These are phyloP conservation scores for Nothophytophthora sp. DNA, from an alignment of 352 stramenopile species.

Conservation along the genomic window DNA sequence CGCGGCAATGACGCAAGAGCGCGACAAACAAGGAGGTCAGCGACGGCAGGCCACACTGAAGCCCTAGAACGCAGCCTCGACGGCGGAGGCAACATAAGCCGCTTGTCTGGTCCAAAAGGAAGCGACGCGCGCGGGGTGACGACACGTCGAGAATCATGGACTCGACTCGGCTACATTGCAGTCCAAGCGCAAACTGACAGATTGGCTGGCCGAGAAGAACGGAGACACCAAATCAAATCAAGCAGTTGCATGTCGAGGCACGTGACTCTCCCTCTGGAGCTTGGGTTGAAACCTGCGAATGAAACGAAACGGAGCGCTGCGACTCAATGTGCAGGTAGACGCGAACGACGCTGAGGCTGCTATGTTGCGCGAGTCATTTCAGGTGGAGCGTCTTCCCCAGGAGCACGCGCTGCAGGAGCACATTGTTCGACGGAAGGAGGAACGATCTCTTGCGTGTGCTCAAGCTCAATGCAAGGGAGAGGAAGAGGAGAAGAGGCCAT, in stretches of 20 bases:
- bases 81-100: conserved; percentile 39
- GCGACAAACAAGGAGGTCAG: conserved; percentile 36
- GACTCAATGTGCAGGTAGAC: conserved; percentile 26
- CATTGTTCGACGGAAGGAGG: conserved; percentile 55
- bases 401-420: conserved; percentile 53
- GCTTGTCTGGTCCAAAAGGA: conserved; percentile 53
- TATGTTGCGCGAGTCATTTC: conserved; percentile 30
- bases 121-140: conserved; percentile 48
- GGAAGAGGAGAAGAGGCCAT: conserved; percentile 22
- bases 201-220: conserved; percentile 68
- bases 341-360: conserved; percentile 23
- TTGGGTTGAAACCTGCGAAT: conserved; percentile 3
- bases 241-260: conserved; percentile 9
- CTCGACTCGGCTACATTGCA: conserved; percentile 36
- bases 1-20: conserved; percentile 37
- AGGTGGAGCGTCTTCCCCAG: conserved; percentile 45
- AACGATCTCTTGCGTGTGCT: conserved; percentile 14
- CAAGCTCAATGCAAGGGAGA: conserved; percentile 11
- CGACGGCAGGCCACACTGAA: conserved; percentile 34
- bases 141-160: conserved; percentile 42
- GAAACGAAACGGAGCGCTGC: conserved; percentile 22
- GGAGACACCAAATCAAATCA: conserved; percentile 14
- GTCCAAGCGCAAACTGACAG: conserved; percentile 69
- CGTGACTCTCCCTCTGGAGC: not conserved
- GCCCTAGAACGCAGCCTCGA: conserved; percentile 22